Percentiles rank a stretch among this genome's conserved stretches.
phyloP scores from a whole-genome alignment of 1,139 yeast genomes.

The Tardiomyces digboiensis region DNA sequence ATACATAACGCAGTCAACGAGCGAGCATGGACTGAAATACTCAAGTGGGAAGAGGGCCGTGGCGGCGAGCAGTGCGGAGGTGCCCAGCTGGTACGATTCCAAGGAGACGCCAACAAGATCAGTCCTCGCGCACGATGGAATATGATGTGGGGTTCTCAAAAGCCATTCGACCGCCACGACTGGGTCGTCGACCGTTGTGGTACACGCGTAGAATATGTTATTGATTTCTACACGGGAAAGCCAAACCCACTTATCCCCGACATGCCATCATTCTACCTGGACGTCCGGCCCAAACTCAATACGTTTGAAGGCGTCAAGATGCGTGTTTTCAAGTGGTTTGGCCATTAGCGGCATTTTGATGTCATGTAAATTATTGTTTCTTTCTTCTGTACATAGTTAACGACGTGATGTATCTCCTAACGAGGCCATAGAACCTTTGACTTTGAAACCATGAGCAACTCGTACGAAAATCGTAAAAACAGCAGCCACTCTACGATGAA shows the following conservation, averaged over 20 bases:
- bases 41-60: slow-evolving; percentile 66
- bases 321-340: slow-evolving; percentile 47
- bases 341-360: too few relatives aligned
- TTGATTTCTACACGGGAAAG: slow-evolving; percentile 76
- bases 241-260: slow-evolving; percentile 36
- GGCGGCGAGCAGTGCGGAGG: slow-evolving; percentile 61
- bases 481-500: too few relatives aligned
- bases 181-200: slow-evolving; percentile 94
- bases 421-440: too few relatives aligned
- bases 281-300: slow-evolving; percentile 87
- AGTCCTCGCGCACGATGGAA: slow-evolving; percentile 89
- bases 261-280: slow-evolving; percentile 62
- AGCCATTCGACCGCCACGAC: slow-evolving; percentile 95
- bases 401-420: too few relatives aligned
- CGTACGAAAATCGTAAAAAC: too few relatives aligned
- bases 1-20: slow-evolving; percentile 93
- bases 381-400: too few relatives aligned
- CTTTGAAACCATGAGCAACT: too few relatives aligned
- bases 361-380: too few relatives aligned
- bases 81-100: slow-evolving; percentile 71
- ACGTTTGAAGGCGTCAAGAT: slow-evolving; percentile 69
- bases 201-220: slow-evolving; percentile 72
- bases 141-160: slow-evolving; percentile 46
- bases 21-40: slow-evolving; percentile 80
- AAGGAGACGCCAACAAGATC: slow-evolving; percentile 75